A percentile compares a stretch with the other conserved stretches of the same genome.
These are phyloP conservation scores for Lactarius hengduanensis DNA, from an alignment of 768 basidiomycete species.

Conservation along the genomic window DNA sequence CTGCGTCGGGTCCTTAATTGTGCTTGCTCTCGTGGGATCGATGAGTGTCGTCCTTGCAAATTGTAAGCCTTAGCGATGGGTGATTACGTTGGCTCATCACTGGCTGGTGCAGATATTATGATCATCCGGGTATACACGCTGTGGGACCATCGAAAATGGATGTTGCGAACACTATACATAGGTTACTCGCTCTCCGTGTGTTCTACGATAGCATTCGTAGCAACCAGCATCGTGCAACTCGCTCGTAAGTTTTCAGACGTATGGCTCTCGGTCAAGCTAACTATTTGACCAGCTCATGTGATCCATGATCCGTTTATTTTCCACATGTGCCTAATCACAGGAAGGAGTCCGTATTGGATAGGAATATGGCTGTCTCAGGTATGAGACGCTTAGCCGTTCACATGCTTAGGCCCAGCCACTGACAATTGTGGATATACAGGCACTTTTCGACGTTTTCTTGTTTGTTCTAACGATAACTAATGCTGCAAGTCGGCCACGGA, in stretches of 20 bases:
- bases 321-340: constrained; percentile 22
- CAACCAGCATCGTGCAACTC: constrained; percentile 9
- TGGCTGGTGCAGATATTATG: constrained; percentile 37
- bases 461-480: constrained; percentile 38
- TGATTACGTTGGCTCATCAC: constrained; percentile 22
- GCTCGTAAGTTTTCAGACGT: constrained; percentile 6
- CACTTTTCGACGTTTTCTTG: constrained; percentile 40
- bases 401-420: neutral
- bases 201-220: constrained; percentile 16
- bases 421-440: constrained; percentile 28
- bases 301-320: constrained; percentile 14
- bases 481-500: constrained; percentile 39
- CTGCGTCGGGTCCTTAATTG: constrained; percentile 15
- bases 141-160: constrained; percentile 39
- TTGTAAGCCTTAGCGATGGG: constrained; percentile 32
- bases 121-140: constrained; percentile 39
- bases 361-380: constrained; percentile 41
- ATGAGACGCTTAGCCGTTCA: neutral
- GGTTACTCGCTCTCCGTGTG: constrained; percentile 19
- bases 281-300: constrained; percentile 5
- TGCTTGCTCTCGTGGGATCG: constrained; percentile 33
- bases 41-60: constrained; percentile 32
- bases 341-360: constrained; percentile 18
- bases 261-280: neutral
- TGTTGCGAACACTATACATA: constrained; percentile 9